These are phyloP conservation scores for Boechera stricta DNA, from an alignment of 345 rosid genomes.

Conservation along the genomic window DNA sequence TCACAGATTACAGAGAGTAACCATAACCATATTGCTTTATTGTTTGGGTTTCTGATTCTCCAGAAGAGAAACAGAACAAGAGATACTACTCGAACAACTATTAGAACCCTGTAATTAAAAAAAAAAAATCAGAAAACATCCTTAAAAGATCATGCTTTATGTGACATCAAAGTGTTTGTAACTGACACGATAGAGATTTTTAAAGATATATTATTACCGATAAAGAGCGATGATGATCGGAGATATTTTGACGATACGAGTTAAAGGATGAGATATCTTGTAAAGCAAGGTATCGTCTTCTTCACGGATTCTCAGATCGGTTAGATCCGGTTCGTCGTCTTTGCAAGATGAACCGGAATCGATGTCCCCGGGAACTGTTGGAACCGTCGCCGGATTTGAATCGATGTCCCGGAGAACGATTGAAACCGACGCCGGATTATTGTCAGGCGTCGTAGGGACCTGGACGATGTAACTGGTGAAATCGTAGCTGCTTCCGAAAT, in stretches of 20 bases:
- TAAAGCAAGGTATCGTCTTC: constrained; percentile 34
- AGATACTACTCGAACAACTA: constrained; percentile 58
- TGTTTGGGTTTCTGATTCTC: constrained; percentile 73
- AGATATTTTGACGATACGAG: constrained; percentile 47
- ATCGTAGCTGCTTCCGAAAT: constrained; percentile 48
- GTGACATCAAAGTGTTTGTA: constrained; percentile 30
- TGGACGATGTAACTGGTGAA: constrained; percentile 55
- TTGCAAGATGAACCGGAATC: constrained; percentile 51
- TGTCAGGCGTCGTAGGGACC: constrained; percentile 73
- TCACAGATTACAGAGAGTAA: constrained; percentile 76
- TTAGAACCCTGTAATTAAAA: constrained; percentile 58
- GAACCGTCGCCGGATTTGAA: constrained; percentile 42
- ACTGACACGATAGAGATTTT: constrained; percentile 34
- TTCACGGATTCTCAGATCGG: constrained; percentile 44
- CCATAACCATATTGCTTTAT: constrained; percentile 87
- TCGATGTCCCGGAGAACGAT: constrained; percentile 26
- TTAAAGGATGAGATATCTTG: constrained; percentile 36
- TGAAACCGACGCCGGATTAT: constrained; percentile 50
- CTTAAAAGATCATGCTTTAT: constrained; percentile 24
- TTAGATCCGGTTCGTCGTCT: constrained; percentile 36
- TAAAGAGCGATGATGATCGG: constrained; percentile 30
- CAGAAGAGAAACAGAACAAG: constrained; percentile 68
- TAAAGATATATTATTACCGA: constrained; percentile 11
- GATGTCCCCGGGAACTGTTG: constrained; percentile 32
- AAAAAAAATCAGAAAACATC: constrained; percentile 3